Evolutionary conservation across 345 rosid species (phyloP), one percentile per base, ranked within the genome.

Genomic region (Gossypium turneri): DNA sequence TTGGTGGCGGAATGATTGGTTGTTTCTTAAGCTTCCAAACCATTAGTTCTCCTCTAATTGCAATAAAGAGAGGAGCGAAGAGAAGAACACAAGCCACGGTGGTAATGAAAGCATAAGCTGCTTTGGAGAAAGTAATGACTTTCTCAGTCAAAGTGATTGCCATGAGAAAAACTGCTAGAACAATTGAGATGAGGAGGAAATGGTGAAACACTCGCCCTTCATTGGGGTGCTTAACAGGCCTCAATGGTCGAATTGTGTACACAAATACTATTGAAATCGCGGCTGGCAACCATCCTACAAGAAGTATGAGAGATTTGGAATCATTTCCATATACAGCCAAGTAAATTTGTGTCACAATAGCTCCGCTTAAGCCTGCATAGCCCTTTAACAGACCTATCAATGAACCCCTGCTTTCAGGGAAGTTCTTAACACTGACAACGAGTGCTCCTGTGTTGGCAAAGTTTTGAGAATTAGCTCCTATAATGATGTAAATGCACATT

Each of bases 391-490:
- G 38, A 29, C 38, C 38, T 29, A 29, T 29, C 38, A 29, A 29
- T 29, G 38, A 29, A 29, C 38, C 38, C 6, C 6, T 29, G 38
- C 38, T 29, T 29, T 29, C 38, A 29, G 38, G 38, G 6, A 29
- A 29, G 38, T 29, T 29, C 38, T 29, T 29, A 29, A 29, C 38
- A 29, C 38, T 29, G 38, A 29, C 38, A 29, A 29, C 38, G 38
- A 29, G 38, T 29, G 95, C 91, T 53, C 97, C 98, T 44, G 95
- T 91, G 50, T 89, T 91, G 47, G 97, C 95, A 60, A 93, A 91
- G 55, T 88, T 91, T 59, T 91, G 94, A 2, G 97, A 91, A 69
- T 93, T 91, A 1, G 98, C 97, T 41, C 95, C 95, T 0, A 91
- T 73, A 68, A 92, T 90, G 55, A 91, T 90, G 79, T 88, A 93